Base-by-base conservation (phyloP, 768 basidiomycete species). In the Suillus decipiens region DNA sequence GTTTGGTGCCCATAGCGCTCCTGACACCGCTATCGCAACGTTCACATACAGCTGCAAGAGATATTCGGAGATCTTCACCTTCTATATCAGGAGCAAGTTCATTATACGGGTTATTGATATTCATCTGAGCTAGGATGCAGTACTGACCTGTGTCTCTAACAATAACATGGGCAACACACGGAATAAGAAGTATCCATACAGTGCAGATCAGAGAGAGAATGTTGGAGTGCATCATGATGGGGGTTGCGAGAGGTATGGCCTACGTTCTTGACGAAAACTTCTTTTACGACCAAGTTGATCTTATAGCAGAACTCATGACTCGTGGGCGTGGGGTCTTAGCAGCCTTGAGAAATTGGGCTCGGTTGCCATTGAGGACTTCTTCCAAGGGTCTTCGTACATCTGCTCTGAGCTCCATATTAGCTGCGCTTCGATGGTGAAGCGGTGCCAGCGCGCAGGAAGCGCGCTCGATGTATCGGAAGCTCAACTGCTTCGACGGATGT, bases 71-170 rank as follows among this genome's bases (percentile, higher is more conserved):
- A 57, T 57, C 24, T 24, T 41, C 56, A 57, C 56, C 56, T 41
- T 24, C 56, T 37, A 53, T 53, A 53, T 34, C 51, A n/a, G 56
- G 39, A 39, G 56, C 10, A 24, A 24, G n/a, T 55, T 37, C 48
- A 48, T 55, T 39, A 28, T 57, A 28, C 56, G 19, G 37, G 56
- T 57, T 19, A 57, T 31, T 17, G 24, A 41, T 28, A 19, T 39
- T 57, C 56, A 41, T 41, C 10, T 41, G 24, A 57, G 37, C 41
- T 1, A 41, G 2, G 28, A 41, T 5, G 12, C 56, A 31, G 39
- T 1, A 57, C 56, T 57, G 1, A 57, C 56, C 56, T 57, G 37
- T 57, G 56, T 57, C 39, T 19, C 39, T 57, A 41, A 57, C 39
- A 17, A 57, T 37, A 57, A 41, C 56, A 12, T 24, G 17, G 24